Conservation (phyloP, 176 grass and related monocot species). For the Ensete ventricosum region DNA sequence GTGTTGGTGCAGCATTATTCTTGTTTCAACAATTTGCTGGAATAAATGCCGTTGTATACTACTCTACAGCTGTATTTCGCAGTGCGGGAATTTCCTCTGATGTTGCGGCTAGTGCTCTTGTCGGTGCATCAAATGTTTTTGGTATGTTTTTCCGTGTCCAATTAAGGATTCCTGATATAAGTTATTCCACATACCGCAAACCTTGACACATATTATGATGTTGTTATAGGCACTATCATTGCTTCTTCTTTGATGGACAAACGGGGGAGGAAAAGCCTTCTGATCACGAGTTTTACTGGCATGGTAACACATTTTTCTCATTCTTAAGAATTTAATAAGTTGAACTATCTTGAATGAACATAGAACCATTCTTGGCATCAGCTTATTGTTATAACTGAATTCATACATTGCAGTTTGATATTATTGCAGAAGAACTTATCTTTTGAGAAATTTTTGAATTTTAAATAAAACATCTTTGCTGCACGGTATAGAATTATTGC, state of each 20-base stretch:
- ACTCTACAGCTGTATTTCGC: slow-evolving; percentile 94
- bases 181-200: neutral
- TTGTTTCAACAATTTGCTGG: slow-evolving; percentile 96
- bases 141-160: slow-evolving; percentile 30
- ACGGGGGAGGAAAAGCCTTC: slow-evolving; percentile 88
- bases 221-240: slow-evolving; percentile 59
- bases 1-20: slow-evolving; percentile 84
- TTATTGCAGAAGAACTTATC: no score
- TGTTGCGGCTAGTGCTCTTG: slow-evolving; percentile 99
- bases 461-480: no score
- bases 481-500: no score
- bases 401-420: no score
- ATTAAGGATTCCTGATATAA: no score
- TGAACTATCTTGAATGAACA: no score
- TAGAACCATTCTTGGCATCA: no score
- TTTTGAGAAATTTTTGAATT: no score
- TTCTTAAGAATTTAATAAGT: neutral
- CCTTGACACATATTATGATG: neutral
- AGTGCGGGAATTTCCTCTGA: slow-evolving; percentile 90
- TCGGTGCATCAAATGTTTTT: slow-evolving; percentile 95
- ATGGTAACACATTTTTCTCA: slow-evolving; percentile 50
- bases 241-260: slow-evolving; percentile 98
- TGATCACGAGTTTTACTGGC: slow-evolving; percentile 93
- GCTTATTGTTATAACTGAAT: no score
- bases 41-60: slow-evolving; percentile 98